phyloP scores from a whole-genome alignment of 2,329 filamentous ascomycete species.

The Fusarium tjaetaba region DNA sequence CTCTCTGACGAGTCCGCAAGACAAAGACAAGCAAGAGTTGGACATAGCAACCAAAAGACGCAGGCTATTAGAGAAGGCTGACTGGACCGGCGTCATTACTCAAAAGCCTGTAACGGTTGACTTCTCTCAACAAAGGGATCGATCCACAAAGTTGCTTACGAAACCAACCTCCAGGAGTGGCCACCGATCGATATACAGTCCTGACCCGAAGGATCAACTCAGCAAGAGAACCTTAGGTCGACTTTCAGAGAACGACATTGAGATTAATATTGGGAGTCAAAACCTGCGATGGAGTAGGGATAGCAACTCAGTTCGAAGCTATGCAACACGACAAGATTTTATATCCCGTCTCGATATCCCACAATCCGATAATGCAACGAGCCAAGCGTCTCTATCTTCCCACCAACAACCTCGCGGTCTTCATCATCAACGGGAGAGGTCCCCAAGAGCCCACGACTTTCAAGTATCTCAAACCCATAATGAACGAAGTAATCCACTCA shows the following conservation, averaged over 20 bases:
- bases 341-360: background rate
- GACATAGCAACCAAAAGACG: slow-evolving; percentile 40
- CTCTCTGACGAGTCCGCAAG: background rate
- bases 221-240: background rate
- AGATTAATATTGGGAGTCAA: slow-evolving; percentile 44
- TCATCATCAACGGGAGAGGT: background rate
- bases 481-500: background rate
- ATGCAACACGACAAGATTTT: background rate
- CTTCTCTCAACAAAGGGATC: slow-evolving; percentile 26
- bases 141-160: background rate
- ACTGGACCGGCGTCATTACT: slow-evolving; percentile 47
- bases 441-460: no score
- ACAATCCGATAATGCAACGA: background rate
- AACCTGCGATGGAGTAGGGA: slow-evolving; percentile 44
- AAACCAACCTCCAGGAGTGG: background rate
- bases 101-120: slow-evolving; percentile 45
- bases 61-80: slow-evolving; percentile 40
- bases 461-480: no score
- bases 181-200: background rate
- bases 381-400: background rate
- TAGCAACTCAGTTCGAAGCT: slow-evolving; percentile 42
- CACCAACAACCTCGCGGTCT: background rate
- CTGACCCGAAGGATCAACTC: background rate
- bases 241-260: slow-evolving; percentile 22
- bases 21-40: background rate